phyloP scores from a whole-genome alignment of 225 moss, liverwort and hornwort genomes.

The Sphagnum contortum region DNA sequence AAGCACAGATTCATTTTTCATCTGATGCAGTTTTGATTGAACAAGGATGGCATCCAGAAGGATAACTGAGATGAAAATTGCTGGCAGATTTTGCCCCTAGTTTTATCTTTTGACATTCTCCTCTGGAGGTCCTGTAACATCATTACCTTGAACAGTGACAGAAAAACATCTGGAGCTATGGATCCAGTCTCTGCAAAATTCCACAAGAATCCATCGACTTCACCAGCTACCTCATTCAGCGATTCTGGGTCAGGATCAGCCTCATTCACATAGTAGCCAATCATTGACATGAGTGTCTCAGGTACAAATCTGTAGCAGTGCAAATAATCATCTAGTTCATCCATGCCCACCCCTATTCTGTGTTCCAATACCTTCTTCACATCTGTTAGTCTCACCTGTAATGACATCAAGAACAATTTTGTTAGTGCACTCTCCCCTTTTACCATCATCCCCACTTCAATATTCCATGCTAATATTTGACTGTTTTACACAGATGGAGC shows the following conservation, averaged over 20 bases:
- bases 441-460: too few relatives aligned
- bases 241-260: constrained; percentile 57
- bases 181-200: constrained; percentile 54
- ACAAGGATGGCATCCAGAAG: too few relatives aligned
- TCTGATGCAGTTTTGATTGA: too few relatives aligned
- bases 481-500: too few relatives aligned
- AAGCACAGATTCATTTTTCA: too few relatives aligned
- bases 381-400: constrained; percentile 52
- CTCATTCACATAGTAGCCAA: constrained; percentile 54
- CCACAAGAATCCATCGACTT: constrained; percentile 85
- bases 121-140: too few relatives aligned
- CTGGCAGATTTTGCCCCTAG: too few relatives aligned
- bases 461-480: too few relatives aligned
- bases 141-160: constrained; percentile 27
- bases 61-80: too few relatives aligned
- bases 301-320: constrained; percentile 73
- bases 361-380: constrained; percentile 81
- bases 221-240: constrained; percentile 65
- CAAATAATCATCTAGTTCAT: constrained; percentile 83
- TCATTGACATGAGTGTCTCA: constrained; percentile 60
- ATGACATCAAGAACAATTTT: not conserved
- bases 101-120: too few relatives aligned
- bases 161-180: constrained; percentile 22
- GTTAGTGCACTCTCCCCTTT: too few relatives aligned
- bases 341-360: constrained; percentile 82